phyloP scores from a whole-genome alignment of 352 stramenopile species.

The Phytophthora litchii region DNA sequence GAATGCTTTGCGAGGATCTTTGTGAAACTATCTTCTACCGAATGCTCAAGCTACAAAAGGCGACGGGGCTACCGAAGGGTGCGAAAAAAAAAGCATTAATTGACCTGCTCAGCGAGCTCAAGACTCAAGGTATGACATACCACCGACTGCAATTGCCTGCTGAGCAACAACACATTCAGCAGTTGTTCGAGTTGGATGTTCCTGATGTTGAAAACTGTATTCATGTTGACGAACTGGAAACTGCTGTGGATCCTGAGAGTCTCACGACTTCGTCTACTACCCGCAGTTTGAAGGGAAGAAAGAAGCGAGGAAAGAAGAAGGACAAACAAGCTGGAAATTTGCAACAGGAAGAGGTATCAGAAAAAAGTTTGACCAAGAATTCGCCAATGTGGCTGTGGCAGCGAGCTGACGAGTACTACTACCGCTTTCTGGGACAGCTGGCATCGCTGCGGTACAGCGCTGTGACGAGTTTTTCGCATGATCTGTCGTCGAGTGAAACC shows the following conservation, averaged over 20 bases:
- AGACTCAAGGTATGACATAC: conserved; percentile 83
- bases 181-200: conserved; percentile 84
- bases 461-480: conserved; percentile 83
- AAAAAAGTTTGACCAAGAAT: conserved; percentile 46
- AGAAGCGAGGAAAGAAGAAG: conserved; percentile 39
- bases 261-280: conserved; percentile 6
- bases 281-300: conserved; percentile 29
- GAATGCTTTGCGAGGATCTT: conserved; percentile 86
- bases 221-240: conserved; percentile 66
- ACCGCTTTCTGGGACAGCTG: conserved; percentile 85
- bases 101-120: conserved; percentile 93
- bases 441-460: conserved; percentile 79
- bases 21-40: conserved; percentile 95
- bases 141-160: conserved; percentile 75
- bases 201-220: conserved; percentile 86
- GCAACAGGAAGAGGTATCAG: conserved; percentile 4
- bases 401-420: conserved; percentile 89
- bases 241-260: conserved; percentile 41
- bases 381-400: conserved; percentile 84
- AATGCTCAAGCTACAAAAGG: conserved; percentile 88
- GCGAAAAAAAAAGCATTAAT: conserved; percentile 98
- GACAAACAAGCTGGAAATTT: conserved; percentile 18
- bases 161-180: conserved; percentile 81
- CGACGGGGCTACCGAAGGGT: conserved; percentile 89
- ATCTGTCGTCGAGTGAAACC: conserved; percentile 83